Evolutionary conservation across 163 green algal genomes (phyloP), one percentile per base, ranked within the genome.

Genomic region (Picocystis sp.): DNA sequence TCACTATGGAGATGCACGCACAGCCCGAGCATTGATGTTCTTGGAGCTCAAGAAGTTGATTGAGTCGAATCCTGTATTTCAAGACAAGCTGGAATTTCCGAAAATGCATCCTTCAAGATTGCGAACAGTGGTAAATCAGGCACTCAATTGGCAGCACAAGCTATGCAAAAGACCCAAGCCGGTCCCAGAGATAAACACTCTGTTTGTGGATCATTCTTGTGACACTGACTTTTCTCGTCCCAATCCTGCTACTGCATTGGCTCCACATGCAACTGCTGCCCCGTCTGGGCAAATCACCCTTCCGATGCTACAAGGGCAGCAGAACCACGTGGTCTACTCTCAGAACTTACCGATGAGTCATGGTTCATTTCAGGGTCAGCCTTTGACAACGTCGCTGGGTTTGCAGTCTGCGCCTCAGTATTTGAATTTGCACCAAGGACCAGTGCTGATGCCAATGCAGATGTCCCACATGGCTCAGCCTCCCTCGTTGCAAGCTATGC

Each of bases 21-120:
- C 62, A 14, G 62, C 62, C n/a, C 47, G 62, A 34, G 66, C 64
- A 41, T 63, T 72, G 19, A 70, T 70, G 62, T 43, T 70, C 14
- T 46, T 72, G 54, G 61, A 70, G 56, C 56, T 70, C 12, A 67
- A 68, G 33, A 73, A 70, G 61, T 52, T 70, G 11, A 70, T 70
- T 41, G 62, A 70, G 47, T 60, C 62, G 45, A 70, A 70, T 43
- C 62, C 62, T 3, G 23, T 67, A 33, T 70, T 70, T 43, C 62
- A 57, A 15, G 62, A 69, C 29, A 70, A 70, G 55, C 61, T 70
- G 21, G 22, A 51, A 24, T 72, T 70, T 15, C 62, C 62, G 12
- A 54, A 50, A 15, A 53, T 70, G 45, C 64, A 72, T 45, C 22
- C 45, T 12, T 72, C 61, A 17, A 41, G 62, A 17, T 54, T 70